These are phyloP conservation scores for Fagus sylvatica DNA, from an alignment of 306 rosid species.

Conservation along the genomic window DNA sequence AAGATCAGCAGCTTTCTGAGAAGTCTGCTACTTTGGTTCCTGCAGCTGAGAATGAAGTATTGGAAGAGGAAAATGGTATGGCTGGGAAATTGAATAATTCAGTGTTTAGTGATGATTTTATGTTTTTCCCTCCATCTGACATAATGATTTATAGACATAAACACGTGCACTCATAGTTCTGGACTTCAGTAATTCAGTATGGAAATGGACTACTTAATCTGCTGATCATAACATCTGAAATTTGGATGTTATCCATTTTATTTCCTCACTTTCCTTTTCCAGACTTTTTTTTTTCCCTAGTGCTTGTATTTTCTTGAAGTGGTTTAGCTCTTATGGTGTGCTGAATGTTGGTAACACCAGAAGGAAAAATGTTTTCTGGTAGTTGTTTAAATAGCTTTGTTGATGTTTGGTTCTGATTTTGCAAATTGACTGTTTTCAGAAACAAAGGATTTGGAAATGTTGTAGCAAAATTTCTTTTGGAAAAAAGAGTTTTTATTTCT, in stretches of 20 bases:
- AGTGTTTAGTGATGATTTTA: background rate
- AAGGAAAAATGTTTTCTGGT: background rate
- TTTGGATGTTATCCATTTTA: slow-evolving; percentile 6
- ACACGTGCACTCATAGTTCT: background rate
- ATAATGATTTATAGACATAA: background rate
- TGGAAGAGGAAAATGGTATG: slow-evolving; percentile 58
- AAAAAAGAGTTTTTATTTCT: background rate
- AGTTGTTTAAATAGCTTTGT: background rate
- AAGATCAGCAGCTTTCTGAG: slow-evolving; percentile 48
- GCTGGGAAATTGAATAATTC: background rate
- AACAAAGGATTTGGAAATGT: background rate
- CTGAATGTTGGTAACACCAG: background rate
- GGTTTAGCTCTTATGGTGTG: background rate
- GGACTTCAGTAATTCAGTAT: background rate
- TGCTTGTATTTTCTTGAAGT: background rate
- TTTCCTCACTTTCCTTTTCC: slow-evolving; percentile 21
- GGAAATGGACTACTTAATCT: background rate
- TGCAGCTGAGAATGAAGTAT: slow-evolving; percentile 44
- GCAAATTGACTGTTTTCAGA: background rate
- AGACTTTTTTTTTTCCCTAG: background rate
- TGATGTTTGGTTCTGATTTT: background rate
- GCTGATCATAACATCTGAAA: background rate
- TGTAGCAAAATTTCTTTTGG: too few species aligned
- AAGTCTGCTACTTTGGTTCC: slow-evolving; percentile 39
- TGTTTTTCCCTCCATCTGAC: background rate